These are phyloP conservation scores for Diplodia mutila DNA, from an alignment of 2,329 filamentous ascomycete genomes.

Conservation along the genomic window DNA sequence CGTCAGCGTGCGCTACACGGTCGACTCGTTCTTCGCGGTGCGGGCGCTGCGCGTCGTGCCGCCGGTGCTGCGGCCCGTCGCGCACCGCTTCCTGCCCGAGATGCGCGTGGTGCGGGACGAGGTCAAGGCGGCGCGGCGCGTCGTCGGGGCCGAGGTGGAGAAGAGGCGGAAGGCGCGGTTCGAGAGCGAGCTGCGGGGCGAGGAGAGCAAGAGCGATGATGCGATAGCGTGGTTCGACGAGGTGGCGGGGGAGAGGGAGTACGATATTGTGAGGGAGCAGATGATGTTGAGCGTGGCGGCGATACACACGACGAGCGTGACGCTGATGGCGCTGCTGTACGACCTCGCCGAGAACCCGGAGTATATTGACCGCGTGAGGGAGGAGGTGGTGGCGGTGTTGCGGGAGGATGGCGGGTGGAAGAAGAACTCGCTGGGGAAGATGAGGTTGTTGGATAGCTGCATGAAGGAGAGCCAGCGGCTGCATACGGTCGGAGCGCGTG, in stretches of 20 bases:
- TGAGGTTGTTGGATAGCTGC: conserved; percentile 40
- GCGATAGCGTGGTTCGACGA: conserved; percentile 33
- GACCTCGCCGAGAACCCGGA: conserved; percentile 34
- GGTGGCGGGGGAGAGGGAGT: conserved; percentile 28
- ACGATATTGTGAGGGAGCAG: conserved; percentile 27
- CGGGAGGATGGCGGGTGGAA: conserved; percentile 33
- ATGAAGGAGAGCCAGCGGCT: conserved; percentile 39
- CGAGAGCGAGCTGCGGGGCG: conserved; percentile 29
- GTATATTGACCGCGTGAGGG: conserved; percentile 32
- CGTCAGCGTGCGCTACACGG: conserved; percentile 40
- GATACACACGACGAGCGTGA: conserved; percentile 34
- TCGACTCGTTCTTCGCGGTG: conserved; percentile 40
- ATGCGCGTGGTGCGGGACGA: conserved; percentile 36
- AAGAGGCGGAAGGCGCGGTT: conserved; percentile 30
- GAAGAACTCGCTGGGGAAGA: conserved; percentile 35
- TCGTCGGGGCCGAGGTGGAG: conserved; percentile 42
- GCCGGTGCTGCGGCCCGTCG: conserved; percentile 38
- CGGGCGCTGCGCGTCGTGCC: conserved; percentile 42
- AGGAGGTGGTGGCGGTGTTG: conserved; percentile 34
- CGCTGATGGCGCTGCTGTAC: conserved; percentile 31
- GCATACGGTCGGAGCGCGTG: background rate
- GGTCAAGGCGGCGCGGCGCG: conserved; percentile 36
- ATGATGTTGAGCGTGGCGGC: conserved; percentile 30
- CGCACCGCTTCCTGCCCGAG: conserved; percentile 41
- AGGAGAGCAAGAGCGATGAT: conserved; percentile 32